A percentile compares a stretch with the other conserved stretches of the same genome.
These are phyloP conservation scores for Sporormia fimetaria DNA, from an alignment of 495 filamentous ascomycete species.

Conservation along the genomic window DNA sequence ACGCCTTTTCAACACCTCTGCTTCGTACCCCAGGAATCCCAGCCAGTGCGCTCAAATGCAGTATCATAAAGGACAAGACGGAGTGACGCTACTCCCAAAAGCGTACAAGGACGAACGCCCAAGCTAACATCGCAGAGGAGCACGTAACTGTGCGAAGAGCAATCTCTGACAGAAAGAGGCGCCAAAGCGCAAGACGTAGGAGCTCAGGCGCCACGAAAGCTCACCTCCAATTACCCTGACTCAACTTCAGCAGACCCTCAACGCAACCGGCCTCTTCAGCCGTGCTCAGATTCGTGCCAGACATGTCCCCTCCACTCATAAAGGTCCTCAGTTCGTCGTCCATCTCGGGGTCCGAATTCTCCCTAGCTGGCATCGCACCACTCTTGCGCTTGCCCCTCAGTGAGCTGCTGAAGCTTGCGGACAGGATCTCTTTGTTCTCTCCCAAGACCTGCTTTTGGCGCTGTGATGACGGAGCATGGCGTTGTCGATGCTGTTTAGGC, in stretches of 20 bases:
- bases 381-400: constrained; percentile 1
- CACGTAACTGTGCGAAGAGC: too few species aligned
- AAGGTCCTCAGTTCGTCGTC: constrained; percentile 23
- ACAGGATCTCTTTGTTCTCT: constrained; percentile 24
- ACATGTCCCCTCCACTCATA: constrained; percentile 10
- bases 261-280: constrained; percentile 25
- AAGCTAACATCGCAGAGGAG: too few species aligned
- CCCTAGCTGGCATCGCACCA: neutral
- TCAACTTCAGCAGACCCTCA: constrained; percentile 23
- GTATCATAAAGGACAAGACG: too few species aligned
- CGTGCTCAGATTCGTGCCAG: constrained; percentile 9
- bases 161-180: too few species aligned
- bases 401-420: constrained; percentile 19
- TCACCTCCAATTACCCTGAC: constrained; percentile 25
- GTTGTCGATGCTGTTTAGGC: neutral
- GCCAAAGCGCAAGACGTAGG: too few species aligned
- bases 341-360: constrained; percentile 15
- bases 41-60: too few species aligned
- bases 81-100: too few species aligned
- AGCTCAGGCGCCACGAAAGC: too few species aligned
- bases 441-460: constrained; percentile 20
- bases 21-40: too few species aligned
- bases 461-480: constrained; percentile 3
- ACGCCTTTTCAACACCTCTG: too few species aligned
- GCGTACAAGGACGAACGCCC: too few species aligned